Evolutionary conservation across 306 rosid genomes (phyloP).

Genomic region (Calophaca sinica): DNA sequence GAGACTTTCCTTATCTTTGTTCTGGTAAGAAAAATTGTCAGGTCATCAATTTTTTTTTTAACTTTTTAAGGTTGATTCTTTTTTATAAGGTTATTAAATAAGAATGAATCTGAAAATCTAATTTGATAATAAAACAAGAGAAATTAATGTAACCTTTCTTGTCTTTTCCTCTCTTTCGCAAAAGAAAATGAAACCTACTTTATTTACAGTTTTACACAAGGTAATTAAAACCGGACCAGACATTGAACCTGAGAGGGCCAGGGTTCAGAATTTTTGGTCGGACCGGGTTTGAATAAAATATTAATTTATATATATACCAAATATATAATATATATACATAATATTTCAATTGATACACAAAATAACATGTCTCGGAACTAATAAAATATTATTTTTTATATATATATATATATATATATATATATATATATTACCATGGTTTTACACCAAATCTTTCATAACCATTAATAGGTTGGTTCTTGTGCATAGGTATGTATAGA

Average conservation of each 20-base stretch:
- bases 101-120: conserved; percentile 5
- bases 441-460: not conserved
- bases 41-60: conserved; percentile 8
- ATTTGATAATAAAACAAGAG: not conserved
- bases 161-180: not conserved
- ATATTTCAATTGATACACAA: too few relatives aligned
- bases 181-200: not conserved
- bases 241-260: too few relatives aligned
- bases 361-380: too few relatives aligned
- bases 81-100: not conserved
- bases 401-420: too few relatives aligned
- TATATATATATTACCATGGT: too few relatives aligned
- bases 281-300: too few relatives aligned
- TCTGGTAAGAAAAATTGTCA: conserved; percentile 27
- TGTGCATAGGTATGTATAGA: not conserved
- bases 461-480: not conserved
- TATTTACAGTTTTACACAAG: not conserved
- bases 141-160: not conserved
- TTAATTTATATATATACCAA: too few relatives aligned
- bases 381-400: too few relatives aligned
- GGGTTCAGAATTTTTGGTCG: too few relatives aligned
- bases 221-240: too few relatives aligned
- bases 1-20: conserved; percentile 42
- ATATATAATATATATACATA: too few relatives aligned
- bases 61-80: not conserved